Conservation (phyloP, 805 yeast species). For the Cyberlindnera xishuangbannaensis region DNA sequence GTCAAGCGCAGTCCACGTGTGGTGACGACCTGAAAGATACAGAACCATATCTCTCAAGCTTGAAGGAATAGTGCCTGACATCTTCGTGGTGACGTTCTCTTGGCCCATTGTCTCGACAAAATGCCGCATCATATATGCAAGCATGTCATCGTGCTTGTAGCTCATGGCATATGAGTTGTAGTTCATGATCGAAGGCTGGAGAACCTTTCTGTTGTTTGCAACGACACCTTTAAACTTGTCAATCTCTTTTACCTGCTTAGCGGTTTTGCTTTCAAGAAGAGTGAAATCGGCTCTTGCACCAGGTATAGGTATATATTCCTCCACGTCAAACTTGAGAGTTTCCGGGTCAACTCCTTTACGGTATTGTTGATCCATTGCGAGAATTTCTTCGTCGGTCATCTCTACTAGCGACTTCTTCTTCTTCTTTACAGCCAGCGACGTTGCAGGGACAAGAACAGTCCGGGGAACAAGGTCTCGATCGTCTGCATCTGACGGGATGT, state of each 20-base stretch:
- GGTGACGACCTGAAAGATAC: conserved; percentile 20
- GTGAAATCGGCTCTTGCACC: conserved; percentile 1
- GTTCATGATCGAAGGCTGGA: conserved; percentile 9
- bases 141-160: conserved; percentile 18
- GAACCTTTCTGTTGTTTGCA: conserved; percentile 8
- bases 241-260: conserved; percentile 15
- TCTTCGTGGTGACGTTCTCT: neutral
- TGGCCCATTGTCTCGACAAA: neutral
- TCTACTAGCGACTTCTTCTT: conserved; percentile 24
- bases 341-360: conserved; percentile 18
- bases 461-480: conserved; percentile 1
- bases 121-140: conserved; percentile 9
- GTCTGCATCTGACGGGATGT: neutral
- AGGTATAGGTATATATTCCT: conserved; percentile 21
- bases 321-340: conserved; percentile 21
- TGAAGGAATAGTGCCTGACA: conserved; percentile 7
- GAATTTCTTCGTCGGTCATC: conserved; percentile 22
- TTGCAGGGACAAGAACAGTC: conserved; percentile 3
- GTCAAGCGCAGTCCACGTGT: conserved; percentile 23
- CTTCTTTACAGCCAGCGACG: neutral
- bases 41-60: conserved; percentile 19
- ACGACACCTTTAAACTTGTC: conserved; percentile 17
- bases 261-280: conserved; percentile 2
- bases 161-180: conserved; percentile 17
- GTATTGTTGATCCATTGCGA: conserved; percentile 23